Base-by-base conservation (phyloP, 1,284 basidiomycete species). In the Takashimella koratensis region DNA sequence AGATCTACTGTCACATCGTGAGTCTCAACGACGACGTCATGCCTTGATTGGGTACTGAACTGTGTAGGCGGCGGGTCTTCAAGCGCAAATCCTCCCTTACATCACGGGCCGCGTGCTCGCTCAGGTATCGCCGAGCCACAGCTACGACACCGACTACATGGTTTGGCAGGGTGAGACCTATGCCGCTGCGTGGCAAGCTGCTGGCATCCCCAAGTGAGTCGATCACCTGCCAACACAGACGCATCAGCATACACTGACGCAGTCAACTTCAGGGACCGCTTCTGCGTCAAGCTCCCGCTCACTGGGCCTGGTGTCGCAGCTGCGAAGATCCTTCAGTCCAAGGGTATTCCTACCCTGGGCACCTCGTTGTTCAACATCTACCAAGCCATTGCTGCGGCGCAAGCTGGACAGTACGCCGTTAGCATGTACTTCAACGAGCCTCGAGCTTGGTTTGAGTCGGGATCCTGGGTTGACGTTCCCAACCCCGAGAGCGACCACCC, bases 221-320 rank as follows among this genome's bases (percentile, higher is more conserved):
- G n/a, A n/a, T n/a, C n/a, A n/a, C n/a, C n/a, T n/a, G n/a, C n/a
- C n/a, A n/a, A n/a, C n/a, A n/a, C n/a, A n/a, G n/a, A n/a, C 49
- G n/a, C n/a, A n/a, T n/a, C n/a, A n/a, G n/a, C n/a, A n/a, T n/a
- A n/a, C n/a, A n/a, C n/a, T n/a, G n/a, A n/a, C n/a, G n/a, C n/a
- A n/a, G n/a, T n/a, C n/a, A n/a, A n/a, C 19, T 16, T 20, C 36
- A 65, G 61, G 39, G 68, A 71, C 40, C 58, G 67, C 26, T 71
- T 64, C 61, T 68, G 66, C 56, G 68, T 74, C 64, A 74, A 75
- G 60, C 65, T 74, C 45, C 73, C 71, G 27, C 54, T 64, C 30
- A 75, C 73, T 8, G 66, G 66, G 4, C 62, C 70, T 5, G 71
- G 70, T 27, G 66, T 74, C 50, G 61, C 60, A 36, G 73, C 73